Evolutionary conservation across 805 yeast species (phyloP).

Genomic region (Wickerhamomyces pijperi): DNA sequence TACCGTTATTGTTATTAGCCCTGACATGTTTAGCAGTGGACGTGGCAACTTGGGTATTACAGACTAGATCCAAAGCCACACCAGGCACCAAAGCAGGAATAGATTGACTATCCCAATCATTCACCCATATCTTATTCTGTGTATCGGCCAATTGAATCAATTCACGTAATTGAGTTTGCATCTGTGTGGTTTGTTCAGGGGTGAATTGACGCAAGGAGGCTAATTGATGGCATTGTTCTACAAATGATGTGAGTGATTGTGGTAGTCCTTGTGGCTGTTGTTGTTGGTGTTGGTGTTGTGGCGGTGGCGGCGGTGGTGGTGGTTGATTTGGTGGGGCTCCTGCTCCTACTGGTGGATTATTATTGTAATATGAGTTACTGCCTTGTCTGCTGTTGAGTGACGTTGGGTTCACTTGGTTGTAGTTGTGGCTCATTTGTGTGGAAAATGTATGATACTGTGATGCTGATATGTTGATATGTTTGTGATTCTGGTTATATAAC

Average conservation of each 20-base stretch:
- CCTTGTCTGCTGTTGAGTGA: not conserved
- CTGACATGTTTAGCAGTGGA: no score
- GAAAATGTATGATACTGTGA: no score
- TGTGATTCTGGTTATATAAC: no score
- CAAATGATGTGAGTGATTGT: conserved; percentile 11
- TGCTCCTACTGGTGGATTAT: not conserved
- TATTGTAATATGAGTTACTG: not conserved
- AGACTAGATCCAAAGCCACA: conserved; percentile 7
- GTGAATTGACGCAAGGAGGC: conserved; percentile 9
- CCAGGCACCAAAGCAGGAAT: conserved; percentile 13
- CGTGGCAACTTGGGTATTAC: conserved; percentile 3
- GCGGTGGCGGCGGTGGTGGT: not conserved
- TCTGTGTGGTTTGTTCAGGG: conserved; percentile 5
- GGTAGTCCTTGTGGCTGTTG: conserved; percentile 8
- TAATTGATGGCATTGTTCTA: conserved; percentile 12
- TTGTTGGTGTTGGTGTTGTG: conserved; percentile 1
- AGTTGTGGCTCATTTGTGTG: conserved; percentile 3
- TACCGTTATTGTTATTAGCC: no score
- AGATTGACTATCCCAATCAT: conserved; percentile 19
- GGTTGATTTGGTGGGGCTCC: not conserved
- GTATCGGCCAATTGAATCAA: conserved; percentile 17
- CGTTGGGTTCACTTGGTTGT: conserved; percentile 9
- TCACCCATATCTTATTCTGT: conserved; percentile 15
- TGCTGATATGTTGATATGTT: no score
- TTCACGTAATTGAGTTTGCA: conserved; percentile 16